Evolutionary conservation across 2,329 filamentous ascomycete species (phyloP).

Genomic region (Colletotrichum liriopes): DNA sequence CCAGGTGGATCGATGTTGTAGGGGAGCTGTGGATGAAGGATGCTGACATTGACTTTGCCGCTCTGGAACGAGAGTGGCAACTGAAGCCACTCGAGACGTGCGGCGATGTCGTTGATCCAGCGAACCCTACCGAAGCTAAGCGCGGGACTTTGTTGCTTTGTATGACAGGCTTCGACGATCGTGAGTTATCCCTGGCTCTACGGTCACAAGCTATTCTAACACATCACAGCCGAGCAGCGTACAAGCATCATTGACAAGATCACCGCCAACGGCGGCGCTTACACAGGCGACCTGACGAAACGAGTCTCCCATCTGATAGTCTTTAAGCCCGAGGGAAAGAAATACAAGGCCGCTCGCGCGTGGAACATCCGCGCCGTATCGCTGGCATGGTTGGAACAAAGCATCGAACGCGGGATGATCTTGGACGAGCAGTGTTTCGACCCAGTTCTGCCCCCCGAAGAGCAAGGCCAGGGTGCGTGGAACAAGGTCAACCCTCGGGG

Average conservation of each 20-base stretch:
- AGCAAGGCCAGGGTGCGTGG: slow-evolving; percentile 87
- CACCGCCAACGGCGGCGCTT: slow-evolving; percentile 81
- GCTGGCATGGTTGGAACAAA: slow-evolving; percentile 88
- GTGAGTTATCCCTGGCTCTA: slow-evolving; percentile 47
- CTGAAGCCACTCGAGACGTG: slow-evolving; percentile 75
- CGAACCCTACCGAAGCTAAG: slow-evolving; percentile 53
- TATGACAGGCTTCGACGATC: slow-evolving; percentile 71
- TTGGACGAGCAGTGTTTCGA: slow-evolving; percentile 90
- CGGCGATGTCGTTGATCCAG: slow-evolving; percentile 50
- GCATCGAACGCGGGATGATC: slow-evolving; percentile 88
- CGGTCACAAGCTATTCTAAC: slow-evolving; percentile 6
- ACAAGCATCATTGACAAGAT: slow-evolving; percentile 79
- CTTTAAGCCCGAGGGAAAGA: slow-evolving; percentile 83
- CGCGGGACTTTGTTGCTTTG: slow-evolving; percentile 66
- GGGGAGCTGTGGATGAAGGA: slow-evolving; percentile 86
- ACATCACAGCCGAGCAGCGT: slow-evolving; percentile 71
- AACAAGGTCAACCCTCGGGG: slow-evolving; percentile 66
- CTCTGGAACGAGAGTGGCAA: slow-evolving; percentile 77
- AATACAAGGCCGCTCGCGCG: slow-evolving; percentile 87
- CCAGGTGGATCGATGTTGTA: slow-evolving; percentile 88
- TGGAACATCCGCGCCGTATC: slow-evolving; percentile 89
- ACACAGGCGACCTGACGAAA: slow-evolving; percentile 89
- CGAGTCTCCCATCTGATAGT: slow-evolving; percentile 91
- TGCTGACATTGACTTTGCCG: slow-evolving; percentile 79
- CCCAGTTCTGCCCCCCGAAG: slow-evolving; percentile 76